Conservation (phyloP, 176 grass and related monocot species). For the Juncus effusus region DNA sequence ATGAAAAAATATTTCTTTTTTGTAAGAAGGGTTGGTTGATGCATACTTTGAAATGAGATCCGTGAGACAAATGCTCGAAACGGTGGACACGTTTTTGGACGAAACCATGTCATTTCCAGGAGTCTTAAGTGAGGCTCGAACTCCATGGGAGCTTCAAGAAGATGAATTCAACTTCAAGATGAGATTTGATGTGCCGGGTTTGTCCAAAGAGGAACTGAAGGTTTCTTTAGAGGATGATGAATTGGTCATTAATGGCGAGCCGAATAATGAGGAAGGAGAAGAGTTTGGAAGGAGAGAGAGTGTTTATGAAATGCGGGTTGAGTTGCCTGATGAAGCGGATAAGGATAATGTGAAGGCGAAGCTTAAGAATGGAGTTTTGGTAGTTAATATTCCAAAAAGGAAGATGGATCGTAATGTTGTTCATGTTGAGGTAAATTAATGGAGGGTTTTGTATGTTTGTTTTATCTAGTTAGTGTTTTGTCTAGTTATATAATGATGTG, state of each 20-base stretch:
- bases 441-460: not conserved
- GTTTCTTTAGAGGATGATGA: slow-evolving; percentile 62
- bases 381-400: slow-evolving; percentile 58
- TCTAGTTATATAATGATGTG: not conserved
- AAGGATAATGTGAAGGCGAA: slow-evolving; percentile 59
- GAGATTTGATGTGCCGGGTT: slow-evolving; percentile 71
- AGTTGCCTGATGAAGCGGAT: slow-evolving; percentile 53
- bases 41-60: too few relatives aligned
- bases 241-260: slow-evolving; percentile 59
- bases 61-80: too few relatives aligned
- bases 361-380: slow-evolving; percentile 72
- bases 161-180: slow-evolving; percentile 74
- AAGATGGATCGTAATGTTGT: slow-evolving; percentile 56
- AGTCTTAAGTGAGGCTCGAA: slow-evolving; percentile 25
- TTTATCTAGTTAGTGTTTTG: not conserved
- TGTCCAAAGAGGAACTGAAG: slow-evolving; percentile 67
- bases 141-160: slow-evolving; percentile 64
- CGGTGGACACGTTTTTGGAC: too few relatives aligned
- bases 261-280: slow-evolving; percentile 39
- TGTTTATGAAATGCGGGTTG: slow-evolving; percentile 47
- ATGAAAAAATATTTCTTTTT: too few relatives aligned
- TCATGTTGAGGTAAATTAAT: slow-evolving; percentile 39
- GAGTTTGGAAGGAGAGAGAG: slow-evolving; percentile 34
- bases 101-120: not conserved
- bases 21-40: too few relatives aligned